These are phyloP conservation scores for Carex pumila DNA, from an alignment of 176 grass and related monocot species.

Conservation along the genomic window DNA sequence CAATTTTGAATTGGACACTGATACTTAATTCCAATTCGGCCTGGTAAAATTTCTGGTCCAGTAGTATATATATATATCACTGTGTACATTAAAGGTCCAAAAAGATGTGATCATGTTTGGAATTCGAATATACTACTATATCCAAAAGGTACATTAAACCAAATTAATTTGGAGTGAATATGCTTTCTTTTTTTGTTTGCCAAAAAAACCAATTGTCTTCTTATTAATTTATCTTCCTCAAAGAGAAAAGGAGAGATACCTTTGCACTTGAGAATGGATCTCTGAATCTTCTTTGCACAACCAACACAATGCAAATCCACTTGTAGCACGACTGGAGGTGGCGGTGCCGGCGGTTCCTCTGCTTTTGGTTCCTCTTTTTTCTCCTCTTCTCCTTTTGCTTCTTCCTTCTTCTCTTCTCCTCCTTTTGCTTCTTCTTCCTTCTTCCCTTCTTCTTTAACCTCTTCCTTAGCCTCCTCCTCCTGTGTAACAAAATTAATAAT, in stretches of 20 bases:
- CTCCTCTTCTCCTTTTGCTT: neutral
- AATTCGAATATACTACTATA: neutral
- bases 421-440: slow-evolving; percentile 14
- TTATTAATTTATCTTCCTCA: neutral
- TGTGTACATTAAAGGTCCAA: neutral
- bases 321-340: slow-evolving; percentile 37
- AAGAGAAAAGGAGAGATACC: slow-evolving; percentile 21
- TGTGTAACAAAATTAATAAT: neutral
- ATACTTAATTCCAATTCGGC: neutral
- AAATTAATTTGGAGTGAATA: neutral
- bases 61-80: neutral
- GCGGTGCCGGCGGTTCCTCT: slow-evolving; percentile 26
- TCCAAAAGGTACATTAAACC: neutral
- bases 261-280: slow-evolving; percentile 57
- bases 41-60: neutral
- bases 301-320: slow-evolving; percentile 76
- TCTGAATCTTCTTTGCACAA: slow-evolving; percentile 62
- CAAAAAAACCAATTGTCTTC: neutral
- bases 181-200: neutral
- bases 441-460: slow-evolving; percentile 21
- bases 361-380: slow-evolving; percentile 18
- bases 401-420: slow-evolving; percentile 26
- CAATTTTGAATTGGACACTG: neutral
- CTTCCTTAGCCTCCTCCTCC: slow-evolving; percentile 29
- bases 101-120: neutral